Base-by-base conservation (phyloP, 2,329 filamentous ascomycete genomes). In the Colletotrichum zoysiae region DNA sequence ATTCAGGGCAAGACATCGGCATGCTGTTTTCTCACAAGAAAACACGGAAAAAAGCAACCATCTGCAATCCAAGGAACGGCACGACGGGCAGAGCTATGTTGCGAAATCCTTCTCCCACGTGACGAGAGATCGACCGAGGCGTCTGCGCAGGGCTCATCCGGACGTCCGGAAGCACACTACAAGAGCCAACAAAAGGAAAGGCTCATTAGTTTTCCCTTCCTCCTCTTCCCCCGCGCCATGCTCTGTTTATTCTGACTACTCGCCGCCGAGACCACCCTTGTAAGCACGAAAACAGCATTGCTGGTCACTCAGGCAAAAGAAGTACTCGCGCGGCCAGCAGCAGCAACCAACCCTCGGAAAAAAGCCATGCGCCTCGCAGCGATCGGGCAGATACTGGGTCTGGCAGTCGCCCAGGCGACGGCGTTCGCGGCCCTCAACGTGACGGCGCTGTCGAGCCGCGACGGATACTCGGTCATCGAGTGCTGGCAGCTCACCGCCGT, bases 401-500 rank as follows among this genome's bases (percentile, higher is more conserved):
- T 67, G 33, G 55, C 20, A 23, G 9, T 38, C 11, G 38, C 38
- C n/a, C 44, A 5, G n/a, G 63, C 38, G 7, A 35, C 7, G 26
- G 65, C 58, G n/a, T 71, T 40, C 44, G 40, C 66, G 6, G 55
- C 70, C 30, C 78, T 86, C 33, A 86, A 84, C 74, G 71, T 86
- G 64, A 86, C 84, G 5, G 80, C 83, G 23, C 71, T 86, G 35
- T 76, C 75, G 55, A 80, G 80, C 1, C 75, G 73, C 20, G 76
- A 82, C 65, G 80, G 81, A 65, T 76, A 77, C 5, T 86, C 84
- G 11, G 79, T 78, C 9, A 74, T 86, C 5, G 82, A 86, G 76
- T 86, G 84, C 80, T 86, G 84, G 84, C 80, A 83, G 68, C 74
- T 86, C 40, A n/a, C 48, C 7, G 61, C 70, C 7, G 33, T 70